These are phyloP conservation scores for Aspergillus diversus DNA, from an alignment of 495 filamentous ascomycete species.

Conservation along the genomic window DNA sequence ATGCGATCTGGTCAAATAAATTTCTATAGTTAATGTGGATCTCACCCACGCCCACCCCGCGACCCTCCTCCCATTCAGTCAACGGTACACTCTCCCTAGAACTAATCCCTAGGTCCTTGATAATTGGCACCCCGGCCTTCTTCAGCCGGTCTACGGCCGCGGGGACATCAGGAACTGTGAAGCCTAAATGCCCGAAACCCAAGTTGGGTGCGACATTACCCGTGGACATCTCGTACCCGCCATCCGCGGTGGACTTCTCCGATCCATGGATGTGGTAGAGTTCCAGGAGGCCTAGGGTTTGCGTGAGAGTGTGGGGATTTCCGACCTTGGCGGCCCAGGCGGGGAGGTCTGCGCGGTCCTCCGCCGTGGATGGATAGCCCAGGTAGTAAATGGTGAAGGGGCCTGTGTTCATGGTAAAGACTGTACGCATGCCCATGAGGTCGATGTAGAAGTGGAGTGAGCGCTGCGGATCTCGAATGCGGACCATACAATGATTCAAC, in stretches of 20 bases:
- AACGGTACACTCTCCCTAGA: slow-evolving; percentile 36
- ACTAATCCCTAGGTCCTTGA: slow-evolving; percentile 43
- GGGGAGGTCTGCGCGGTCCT: slow-evolving; percentile 25
- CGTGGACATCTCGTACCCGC: slow-evolving; percentile 22
- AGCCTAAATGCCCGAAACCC: slow-evolving; percentile 47
- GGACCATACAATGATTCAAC: slow-evolving; percentile 51
- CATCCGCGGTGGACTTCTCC: slow-evolving; percentile 24
- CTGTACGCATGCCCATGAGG: slow-evolving; percentile 51
- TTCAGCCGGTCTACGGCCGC: slow-evolving; percentile 37
- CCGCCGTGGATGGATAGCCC: slow-evolving; percentile 38
- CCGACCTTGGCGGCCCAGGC: slow-evolving; percentile 33
- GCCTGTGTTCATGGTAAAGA: slow-evolving; percentile 51
- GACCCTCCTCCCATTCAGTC: slow-evolving; percentile 41
- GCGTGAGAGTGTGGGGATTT: slow-evolving; percentile 31
- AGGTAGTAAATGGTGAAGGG: slow-evolving; percentile 50
- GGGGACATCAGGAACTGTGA: slow-evolving; percentile 41
- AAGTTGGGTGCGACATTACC: slow-evolving; percentile 40
- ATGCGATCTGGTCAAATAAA: slow-evolving; percentile 45
- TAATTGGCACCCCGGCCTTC: slow-evolving; percentile 33
- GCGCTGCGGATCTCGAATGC: slow-evolving; percentile 41
- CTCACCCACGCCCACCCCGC: slow-evolving; percentile 37
- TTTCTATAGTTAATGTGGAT: slow-evolving; percentile 40
- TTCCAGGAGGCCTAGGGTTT: slow-evolving; percentile 40
- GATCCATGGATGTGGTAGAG: slow-evolving; percentile 42
- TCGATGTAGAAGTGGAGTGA: slow-evolving; percentile 51